phyloP scores from a whole-genome alignment of 2,329 filamentous ascomycete genomes.

The Dothistroma pini region DNA sequence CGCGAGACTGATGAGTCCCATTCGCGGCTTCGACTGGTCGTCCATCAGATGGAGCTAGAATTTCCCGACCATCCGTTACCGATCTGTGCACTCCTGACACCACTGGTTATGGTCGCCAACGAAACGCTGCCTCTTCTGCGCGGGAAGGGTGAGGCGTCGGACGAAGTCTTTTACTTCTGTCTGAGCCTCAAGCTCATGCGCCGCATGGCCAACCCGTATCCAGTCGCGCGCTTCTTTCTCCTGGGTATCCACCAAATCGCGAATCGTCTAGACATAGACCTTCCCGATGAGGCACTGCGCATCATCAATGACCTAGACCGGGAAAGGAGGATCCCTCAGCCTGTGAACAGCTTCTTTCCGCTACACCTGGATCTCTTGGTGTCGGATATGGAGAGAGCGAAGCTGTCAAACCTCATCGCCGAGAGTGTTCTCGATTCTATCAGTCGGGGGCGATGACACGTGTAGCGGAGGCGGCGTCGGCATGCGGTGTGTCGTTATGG shows the following conservation, averaged over 20 bases:
- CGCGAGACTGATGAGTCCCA: not conserved
- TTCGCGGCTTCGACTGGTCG: slow-evolving; percentile 4
- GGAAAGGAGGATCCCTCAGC: not conserved
- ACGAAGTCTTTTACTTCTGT: slow-evolving; percentile 13
- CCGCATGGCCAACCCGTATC: slow-evolving; percentile 8
- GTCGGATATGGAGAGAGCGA: not conserved
- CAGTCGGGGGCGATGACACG: not conserved
- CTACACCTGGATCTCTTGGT: not conserved
- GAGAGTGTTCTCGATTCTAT: not conserved
- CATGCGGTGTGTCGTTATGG: not conserved
- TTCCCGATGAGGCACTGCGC: not conserved
- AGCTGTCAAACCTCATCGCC: not conserved
- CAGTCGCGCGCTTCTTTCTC: slow-evolving; percentile 5
- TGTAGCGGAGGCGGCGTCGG: not conserved
- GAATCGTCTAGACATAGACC: not conserved
- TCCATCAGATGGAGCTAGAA: slow-evolving; percentile 12
- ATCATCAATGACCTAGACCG: not conserved
- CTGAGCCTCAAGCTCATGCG: slow-evolving; percentile 11
- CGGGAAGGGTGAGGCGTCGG: not conserved
- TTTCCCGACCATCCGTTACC: slow-evolving; percentile 6
- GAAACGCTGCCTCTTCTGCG: slow-evolving; percentile 1
- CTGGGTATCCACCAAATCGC: slow-evolving; percentile 5
- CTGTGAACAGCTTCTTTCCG: not conserved
- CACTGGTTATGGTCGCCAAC: slow-evolving; percentile 8
- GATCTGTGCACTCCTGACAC: not conserved